Percentiles rank a stretch among this genome's conserved stretches.
Evolutionary conservation across 345 rosid species (phyloP).

Genomic region (Brassica carinata): DNA sequence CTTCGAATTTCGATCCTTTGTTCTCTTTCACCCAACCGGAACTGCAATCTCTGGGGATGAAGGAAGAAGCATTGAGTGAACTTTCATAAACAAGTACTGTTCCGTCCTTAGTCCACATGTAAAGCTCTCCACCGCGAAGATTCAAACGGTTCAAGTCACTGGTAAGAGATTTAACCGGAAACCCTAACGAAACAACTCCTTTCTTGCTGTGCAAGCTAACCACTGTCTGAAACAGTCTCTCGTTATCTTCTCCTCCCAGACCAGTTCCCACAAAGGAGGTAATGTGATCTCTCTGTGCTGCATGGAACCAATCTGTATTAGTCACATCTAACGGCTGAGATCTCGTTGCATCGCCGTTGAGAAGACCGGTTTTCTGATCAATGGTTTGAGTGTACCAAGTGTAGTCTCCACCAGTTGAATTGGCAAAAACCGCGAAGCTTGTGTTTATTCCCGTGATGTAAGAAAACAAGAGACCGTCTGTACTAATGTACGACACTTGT

Average conservation of each 20-base stretch:
- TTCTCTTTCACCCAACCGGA: slow-evolving; percentile 23
- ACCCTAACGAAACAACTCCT: slow-evolving; percentile 40
- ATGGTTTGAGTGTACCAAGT: slow-evolving; percentile 39
- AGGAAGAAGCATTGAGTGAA: slow-evolving; percentile 13
- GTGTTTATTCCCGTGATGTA: slow-evolving; percentile 11
- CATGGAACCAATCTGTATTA: slow-evolving; percentile 29
- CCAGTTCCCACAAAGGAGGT: slow-evolving; percentile 23
- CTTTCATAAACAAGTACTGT: slow-evolving; percentile 1
- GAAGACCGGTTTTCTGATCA: slow-evolving; percentile 33
- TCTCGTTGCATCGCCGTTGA: slow-evolving; percentile 8
- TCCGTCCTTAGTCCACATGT: slow-evolving; percentile 33
- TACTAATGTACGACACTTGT: slow-evolving; percentile 35
- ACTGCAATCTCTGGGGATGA: slow-evolving; percentile 10
- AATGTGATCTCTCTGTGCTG: slow-evolving; percentile 6
- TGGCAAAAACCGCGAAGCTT: slow-evolving; percentile 33
- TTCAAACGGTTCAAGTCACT: slow-evolving; percentile 19
- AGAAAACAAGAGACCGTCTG: slow-evolving; percentile 32
- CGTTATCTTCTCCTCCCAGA: slow-evolving; percentile 19
- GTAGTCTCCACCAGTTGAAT: slow-evolving; percentile 30
- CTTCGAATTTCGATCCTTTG: slow-evolving; percentile 18
- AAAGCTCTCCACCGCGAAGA: slow-evolving; percentile 31
- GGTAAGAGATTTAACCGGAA: slow-evolving; percentile 16
- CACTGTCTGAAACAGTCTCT: slow-evolving; percentile 25
- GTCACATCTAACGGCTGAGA: slow-evolving; percentile 27
- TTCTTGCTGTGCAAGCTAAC: slow-evolving; percentile 36